A percentile compares a stretch with the other conserved stretches of the same genome.
Evolutionary conservation across 257 asterid species (phyloP).

Genomic region (Fraxinus quadrangulata): DNA sequence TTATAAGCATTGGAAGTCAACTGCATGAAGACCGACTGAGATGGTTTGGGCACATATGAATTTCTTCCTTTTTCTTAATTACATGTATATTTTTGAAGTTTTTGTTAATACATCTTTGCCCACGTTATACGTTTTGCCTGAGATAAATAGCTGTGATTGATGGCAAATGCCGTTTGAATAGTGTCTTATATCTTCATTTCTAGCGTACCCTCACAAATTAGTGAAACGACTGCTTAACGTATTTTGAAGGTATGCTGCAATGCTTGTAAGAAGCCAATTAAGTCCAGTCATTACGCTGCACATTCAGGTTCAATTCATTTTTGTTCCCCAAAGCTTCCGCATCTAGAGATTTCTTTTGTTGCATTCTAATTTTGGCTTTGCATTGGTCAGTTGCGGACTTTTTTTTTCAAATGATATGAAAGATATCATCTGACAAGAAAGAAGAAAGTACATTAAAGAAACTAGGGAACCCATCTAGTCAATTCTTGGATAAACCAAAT

Average conservation of each 20-base stretch:
- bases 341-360: slow-evolving; percentile 21
- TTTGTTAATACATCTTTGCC: slow-evolving; percentile 6
- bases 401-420: not conserved
- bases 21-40: not conserved
- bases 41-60: not conserved
- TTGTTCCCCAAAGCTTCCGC: slow-evolving; percentile 23
- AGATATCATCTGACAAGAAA: not conserved
- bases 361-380: slow-evolving; percentile 16
- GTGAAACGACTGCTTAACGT: slow-evolving; percentile 30
- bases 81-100: not conserved
- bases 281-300: slow-evolving; percentile 70
- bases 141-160: slow-evolving; percentile 8
- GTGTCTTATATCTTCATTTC: slow-evolving; percentile 14
- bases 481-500: not conserved
- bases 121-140: slow-evolving; percentile 4
- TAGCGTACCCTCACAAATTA: slow-evolving; percentile 23
- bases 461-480: not conserved
- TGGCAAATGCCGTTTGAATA: slow-evolving; percentile 14
- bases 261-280: slow-evolving; percentile 91
- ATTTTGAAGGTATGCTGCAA: slow-evolving; percentile 82
- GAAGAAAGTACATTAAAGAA: not conserved
- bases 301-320: slow-evolving; percentile 70
- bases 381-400: slow-evolving; percentile 1
- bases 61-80: not conserved
- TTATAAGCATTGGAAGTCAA: not conserved